phyloP scores from a whole-genome alignment of 306 rosid species.

The Vigna angularis region DNA sequence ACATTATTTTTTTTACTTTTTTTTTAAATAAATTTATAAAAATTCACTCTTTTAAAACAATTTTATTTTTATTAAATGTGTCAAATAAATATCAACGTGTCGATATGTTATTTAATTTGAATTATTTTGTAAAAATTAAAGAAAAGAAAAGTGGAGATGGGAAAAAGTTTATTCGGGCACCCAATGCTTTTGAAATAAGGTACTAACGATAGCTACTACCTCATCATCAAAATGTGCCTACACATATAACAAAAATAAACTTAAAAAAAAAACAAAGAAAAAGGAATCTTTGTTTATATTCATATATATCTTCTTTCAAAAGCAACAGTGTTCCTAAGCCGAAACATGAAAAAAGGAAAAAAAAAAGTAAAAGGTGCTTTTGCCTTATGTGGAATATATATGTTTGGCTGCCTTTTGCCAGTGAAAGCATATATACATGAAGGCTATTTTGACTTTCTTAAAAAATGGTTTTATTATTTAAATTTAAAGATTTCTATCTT shows the following conservation, averaged over 20 bases:
- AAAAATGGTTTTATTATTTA: no score
- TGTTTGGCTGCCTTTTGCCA: no score
- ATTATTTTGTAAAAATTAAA: not conserved
- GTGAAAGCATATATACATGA: not conserved
- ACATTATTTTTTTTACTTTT: no score
- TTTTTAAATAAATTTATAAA: no score
- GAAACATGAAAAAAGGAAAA: not conserved
- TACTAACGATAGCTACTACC: not conserved
- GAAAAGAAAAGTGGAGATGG: not conserved
- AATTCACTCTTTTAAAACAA: no score
- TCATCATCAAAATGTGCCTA: not conserved
- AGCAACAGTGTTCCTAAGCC: not conserved
- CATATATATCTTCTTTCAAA: not conserved
- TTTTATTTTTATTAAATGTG: no score
- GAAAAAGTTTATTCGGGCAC: slow-evolving; percentile 46
- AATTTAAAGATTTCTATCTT: no score
- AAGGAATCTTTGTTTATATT: not conserved
- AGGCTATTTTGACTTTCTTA: no score
- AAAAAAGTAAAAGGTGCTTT: not conserved
- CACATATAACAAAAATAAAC: not conserved
- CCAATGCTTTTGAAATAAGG: slow-evolving; percentile 53
- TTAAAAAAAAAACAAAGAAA: not conserved
- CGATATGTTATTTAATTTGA: not conserved
- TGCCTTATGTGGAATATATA: not conserved
- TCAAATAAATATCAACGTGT: no score